Evolutionary conservation across 345 rosid genomes (phyloP), one percentile per base, ranked within the genome.

Genomic region (Sonneratia alba): DNA sequence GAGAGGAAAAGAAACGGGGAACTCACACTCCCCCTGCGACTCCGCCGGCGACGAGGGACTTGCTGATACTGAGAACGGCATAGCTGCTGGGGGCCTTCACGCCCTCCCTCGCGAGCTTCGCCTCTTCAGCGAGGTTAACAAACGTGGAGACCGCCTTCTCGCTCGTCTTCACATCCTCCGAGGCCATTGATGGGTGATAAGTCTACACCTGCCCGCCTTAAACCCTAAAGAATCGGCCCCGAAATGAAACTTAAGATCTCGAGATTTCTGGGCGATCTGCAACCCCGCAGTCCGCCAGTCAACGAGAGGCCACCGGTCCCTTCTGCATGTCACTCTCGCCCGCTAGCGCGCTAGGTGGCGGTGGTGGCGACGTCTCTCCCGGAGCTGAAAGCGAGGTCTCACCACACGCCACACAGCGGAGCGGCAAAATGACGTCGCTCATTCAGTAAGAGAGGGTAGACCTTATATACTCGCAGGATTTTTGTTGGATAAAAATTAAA

Each of bases 1-100:
- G 6, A 43, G 53, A 7, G 34, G 19, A 11, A 43, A 40, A n/a
- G 21, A 55, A 21, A 66, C 38, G 16, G 27, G 32, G 63, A 21
- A 82, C 98, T 86, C 79, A 96, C 99, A 96, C 90, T 84, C 98
- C 99, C 66, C 99, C 99, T 69, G 98, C 98, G 66, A 92, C 89
- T 6, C 99, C 99, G 51, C 99, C 99, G 32, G 99, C 97, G 64
- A 87, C 74, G 36, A 96, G 91, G 68, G 99, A 96, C 83, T 92
- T 96, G 96, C 91, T 87, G 79, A 92, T 86, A 76, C 89, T 88
- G 70, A 87, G 85, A 72, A 89, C 14, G n/a, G 93, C 98, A 75
- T 86, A 81, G 81, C 87, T 27, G 32, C 32, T 85, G 27, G 94
- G 99, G 21, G 98, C 85, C 78, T 82, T 91, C 62, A 91, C 96